A percentile compares a stretch with the other conserved stretches of the same genome.
Conservation (phyloP, 176 grass and related monocot genomes). For the Elymus sibiricus region DNA sequence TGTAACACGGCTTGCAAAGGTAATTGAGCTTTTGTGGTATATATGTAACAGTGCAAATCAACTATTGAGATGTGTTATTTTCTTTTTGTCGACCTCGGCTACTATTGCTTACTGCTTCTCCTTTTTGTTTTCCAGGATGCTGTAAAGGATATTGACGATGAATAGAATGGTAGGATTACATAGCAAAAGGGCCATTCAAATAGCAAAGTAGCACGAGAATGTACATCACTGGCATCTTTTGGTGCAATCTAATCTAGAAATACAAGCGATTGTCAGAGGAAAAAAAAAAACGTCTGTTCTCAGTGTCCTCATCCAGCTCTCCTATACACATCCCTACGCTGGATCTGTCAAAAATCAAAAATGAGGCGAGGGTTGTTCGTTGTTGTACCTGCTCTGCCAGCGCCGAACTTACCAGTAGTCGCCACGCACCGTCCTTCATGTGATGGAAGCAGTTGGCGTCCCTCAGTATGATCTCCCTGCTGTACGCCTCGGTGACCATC, state of each 20-base stretch:
- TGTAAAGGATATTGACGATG: slow-evolving; percentile 91
- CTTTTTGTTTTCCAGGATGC: slow-evolving; percentile 67
- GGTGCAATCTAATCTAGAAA: slow-evolving; percentile 48
- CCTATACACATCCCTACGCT: neutral
- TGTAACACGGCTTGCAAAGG: slow-evolving; percentile 92
- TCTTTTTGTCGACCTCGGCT: neutral
- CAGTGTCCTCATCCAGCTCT: neutral
- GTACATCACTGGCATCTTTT: slow-evolving; percentile 53
- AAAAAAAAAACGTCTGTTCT: neutral
- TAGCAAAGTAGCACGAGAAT: slow-evolving; percentile 37
- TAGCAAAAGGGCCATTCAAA: slow-evolving; percentile 24
- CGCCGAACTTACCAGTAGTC: slow-evolving; percentile 51
- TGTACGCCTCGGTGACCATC: slow-evolving; percentile 40
- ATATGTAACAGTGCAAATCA: neutral
- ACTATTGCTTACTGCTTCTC: neutral
- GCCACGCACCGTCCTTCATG: slow-evolving; percentile 36
- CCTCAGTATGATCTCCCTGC: slow-evolving; percentile 45
- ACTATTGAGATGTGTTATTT: neutral
- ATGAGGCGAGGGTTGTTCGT: neutral
- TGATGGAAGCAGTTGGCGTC: slow-evolving; percentile 66
- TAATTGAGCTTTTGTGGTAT: slow-evolving; percentile 7
- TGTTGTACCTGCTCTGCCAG: too few relatives aligned
- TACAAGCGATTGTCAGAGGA: slow-evolving; percentile 32
- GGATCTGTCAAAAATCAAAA: neutral
- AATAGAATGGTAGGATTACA: slow-evolving; percentile 32